Conservation (phyloP, 495 filamentous ascomycete genomes). For the Xylaria venustula region DNA sequence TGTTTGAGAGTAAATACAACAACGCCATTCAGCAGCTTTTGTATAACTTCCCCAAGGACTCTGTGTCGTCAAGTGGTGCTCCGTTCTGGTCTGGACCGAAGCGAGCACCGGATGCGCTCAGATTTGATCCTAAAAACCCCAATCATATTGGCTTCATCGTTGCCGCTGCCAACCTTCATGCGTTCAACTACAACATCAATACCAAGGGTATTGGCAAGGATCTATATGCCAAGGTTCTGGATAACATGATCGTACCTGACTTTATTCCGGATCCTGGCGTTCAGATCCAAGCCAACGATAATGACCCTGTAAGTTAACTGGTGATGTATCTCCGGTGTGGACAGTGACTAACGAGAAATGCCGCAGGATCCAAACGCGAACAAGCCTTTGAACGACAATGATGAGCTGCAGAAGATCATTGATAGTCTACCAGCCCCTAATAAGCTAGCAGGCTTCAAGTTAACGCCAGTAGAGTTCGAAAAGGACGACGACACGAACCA, state of each 20-base stretch:
- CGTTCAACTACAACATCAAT: conserved; percentile 97
- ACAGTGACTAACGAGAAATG: background rate
- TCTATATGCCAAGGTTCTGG: conserved; percentile 73
- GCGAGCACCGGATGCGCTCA: conserved; percentile 88
- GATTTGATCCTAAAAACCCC: conserved; percentile 78
- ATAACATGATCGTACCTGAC: conserved; percentile 94
- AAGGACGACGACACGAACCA: conserved; percentile 98
- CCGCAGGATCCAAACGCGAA: conserved; percentile 76
- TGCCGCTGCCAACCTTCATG: conserved; percentile 88
- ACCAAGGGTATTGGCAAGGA: conserved; percentile 64
- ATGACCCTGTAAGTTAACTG: conserved; percentile 64
- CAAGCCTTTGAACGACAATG: conserved; percentile 63
- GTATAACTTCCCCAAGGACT: conserved; percentile 97
- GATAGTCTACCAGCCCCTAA: conserved; percentile 72
- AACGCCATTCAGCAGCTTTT: conserved; percentile 95
- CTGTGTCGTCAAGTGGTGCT: conserved; percentile 79
- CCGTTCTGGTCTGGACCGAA: conserved; percentile 99
- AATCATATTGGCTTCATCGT: conserved; percentile 86
- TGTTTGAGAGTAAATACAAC: conserved; percentile 97
- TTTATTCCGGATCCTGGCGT: conserved; percentile 89
- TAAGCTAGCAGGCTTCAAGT: conserved; percentile 77
- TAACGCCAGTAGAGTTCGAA: conserved; percentile 94
- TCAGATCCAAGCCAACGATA: conserved; percentile 96
- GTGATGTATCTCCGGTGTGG: background rate
- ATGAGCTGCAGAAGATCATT: conserved; percentile 68